Percentiles rank a stretch among this genome's conserved stretches.
Evolutionary conservation across 139 green algal species (phyloP).

Genomic region (Nannochloris sp.): DNA sequence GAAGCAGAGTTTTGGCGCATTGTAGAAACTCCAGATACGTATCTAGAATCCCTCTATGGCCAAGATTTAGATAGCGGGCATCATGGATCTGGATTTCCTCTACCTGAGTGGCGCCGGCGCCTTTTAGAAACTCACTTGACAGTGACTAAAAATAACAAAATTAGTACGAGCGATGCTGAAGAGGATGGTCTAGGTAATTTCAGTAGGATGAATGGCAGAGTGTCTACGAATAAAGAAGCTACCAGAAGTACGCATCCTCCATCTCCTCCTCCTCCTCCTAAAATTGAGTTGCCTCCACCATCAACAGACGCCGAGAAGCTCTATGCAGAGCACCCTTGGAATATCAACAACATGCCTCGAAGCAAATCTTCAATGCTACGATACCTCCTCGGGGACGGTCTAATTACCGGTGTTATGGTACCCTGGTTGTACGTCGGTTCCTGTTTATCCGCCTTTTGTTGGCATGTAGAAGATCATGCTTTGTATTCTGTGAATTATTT

Average conservation of each 20-base stretch:
- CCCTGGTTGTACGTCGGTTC: conserved; percentile 76
- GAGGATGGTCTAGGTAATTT: too few relatives aligned
- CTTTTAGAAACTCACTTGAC: conserved; percentile 39
- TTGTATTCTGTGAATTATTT: conserved; percentile 87
- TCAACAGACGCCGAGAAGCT: conserved; percentile 21
- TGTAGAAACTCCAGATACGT: conserved; percentile 48
- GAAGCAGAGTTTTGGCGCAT: conserved; percentile 78
- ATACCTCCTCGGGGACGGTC: conserved; percentile 50
- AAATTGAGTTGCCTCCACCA: not conserved
- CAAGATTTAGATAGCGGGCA: conserved; percentile 61
- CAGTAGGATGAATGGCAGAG: too few relatives aligned
- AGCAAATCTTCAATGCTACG: conserved; percentile 48
- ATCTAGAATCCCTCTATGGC: conserved; percentile 61
- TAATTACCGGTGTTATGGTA: conserved; percentile 77
- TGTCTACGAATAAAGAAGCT: too few relatives aligned
- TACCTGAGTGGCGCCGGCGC: conserved; percentile 36
- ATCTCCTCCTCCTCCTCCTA: too few relatives aligned
- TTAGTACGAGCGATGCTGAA: too few relatives aligned
- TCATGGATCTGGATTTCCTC: conserved; percentile 52
- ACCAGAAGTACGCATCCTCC: too few relatives aligned
- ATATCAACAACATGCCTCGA: conserved; percentile 78
- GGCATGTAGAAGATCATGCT: conserved; percentile 78
- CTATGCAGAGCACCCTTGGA: conserved; percentile 58
- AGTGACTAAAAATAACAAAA: not conserved
- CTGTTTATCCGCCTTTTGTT: conserved; percentile 61